Evolutionary conservation across 352 stramenopile genomes (phyloP).

Genomic region (Phytophthora capsici): DNA sequence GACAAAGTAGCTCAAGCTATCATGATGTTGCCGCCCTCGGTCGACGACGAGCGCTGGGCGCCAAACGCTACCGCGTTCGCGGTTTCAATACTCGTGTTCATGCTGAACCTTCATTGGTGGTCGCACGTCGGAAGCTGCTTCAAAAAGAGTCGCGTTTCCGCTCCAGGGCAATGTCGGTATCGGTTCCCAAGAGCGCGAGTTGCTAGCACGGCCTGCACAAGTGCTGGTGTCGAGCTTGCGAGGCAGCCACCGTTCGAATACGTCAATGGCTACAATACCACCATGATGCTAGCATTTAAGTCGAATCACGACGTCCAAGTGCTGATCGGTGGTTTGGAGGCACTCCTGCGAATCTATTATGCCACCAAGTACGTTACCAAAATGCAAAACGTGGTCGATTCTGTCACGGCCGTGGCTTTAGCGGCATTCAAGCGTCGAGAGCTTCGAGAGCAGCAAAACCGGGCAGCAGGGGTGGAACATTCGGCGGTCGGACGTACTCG

Average conservation of each 20-base stretch:
- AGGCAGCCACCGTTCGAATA: not conserved
- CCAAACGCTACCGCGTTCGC: not conserved
- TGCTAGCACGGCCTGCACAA: not conserved
- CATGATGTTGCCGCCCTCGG: not conserved
- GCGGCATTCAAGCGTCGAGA: not conserved
- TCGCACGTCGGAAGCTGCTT: not conserved
- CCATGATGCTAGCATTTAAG: not conserved
- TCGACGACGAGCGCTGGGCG: not conserved
- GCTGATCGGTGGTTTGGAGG: not conserved
- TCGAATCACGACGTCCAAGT: not conserved
- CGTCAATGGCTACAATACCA: conserved; percentile 2
- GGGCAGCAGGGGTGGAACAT: too few species aligned
- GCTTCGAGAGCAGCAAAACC: not conserved
- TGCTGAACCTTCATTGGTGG: conserved; percentile 4
- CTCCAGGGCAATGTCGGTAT: not conserved
- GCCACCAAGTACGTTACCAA: conserved; percentile 1
- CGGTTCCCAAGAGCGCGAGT: not conserved
- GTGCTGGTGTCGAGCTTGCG: not conserved
- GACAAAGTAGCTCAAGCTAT: not conserved
- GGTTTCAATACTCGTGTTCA: not conserved
- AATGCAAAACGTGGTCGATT: not conserved
- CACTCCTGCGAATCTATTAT: not conserved
- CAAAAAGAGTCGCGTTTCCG: not conserved
- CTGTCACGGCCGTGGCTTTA: not conserved
- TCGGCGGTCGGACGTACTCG: not conserved